Percentiles rank a stretch among this genome's conserved stretches.
phyloP scores from a whole-genome alignment of 2,329 filamentous ascomycete species.

The Cladobotryum mycophilum region DNA sequence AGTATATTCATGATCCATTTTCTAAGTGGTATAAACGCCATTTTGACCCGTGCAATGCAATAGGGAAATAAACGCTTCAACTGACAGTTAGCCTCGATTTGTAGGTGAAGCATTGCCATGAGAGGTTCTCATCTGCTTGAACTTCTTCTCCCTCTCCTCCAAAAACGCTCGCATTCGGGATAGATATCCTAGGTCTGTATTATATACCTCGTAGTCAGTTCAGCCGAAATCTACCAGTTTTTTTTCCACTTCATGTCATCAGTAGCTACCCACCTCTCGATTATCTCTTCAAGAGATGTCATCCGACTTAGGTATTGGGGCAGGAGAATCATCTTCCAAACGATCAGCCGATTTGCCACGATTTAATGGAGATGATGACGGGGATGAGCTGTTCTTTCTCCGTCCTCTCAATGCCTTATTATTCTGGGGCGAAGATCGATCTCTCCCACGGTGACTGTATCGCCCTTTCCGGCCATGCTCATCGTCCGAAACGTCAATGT shows the following conservation, averaged over 20 bases:
- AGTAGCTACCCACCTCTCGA: constrained; percentile 21
- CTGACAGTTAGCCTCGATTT: constrained; percentile 14
- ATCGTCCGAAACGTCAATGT: background rate
- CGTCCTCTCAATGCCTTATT: constrained; percentile 21
- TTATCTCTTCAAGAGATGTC: constrained; percentile 12
- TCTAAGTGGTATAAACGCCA: too few relatives aligned
- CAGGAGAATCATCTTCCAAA: constrained; percentile 30
- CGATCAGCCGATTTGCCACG: constrained; percentile 53
- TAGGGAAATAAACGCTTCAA: constrained; percentile 8
- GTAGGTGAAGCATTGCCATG: constrained; percentile 4
- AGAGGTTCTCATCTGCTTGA: constrained; percentile 21
- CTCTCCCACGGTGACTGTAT: constrained; percentile 2
- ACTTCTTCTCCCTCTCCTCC: background rate
- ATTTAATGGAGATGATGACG: constrained; percentile 43
- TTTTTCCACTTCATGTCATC: background rate
- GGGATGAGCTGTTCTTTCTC: constrained; percentile 46
- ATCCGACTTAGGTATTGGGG: constrained; percentile 15
- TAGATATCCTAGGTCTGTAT: constrained; percentile 10
- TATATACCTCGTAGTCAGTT: constrained; percentile 11
- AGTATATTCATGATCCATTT: too few relatives aligned
- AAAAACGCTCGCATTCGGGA: background rate
- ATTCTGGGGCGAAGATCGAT: background rate
- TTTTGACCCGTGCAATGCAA: background rate
- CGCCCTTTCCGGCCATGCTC: constrained; percentile 4
- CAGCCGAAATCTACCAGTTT: constrained; percentile 3